phyloP scores from a whole-genome alignment of 208 protist species.

The Acanthamoeba culbertsoni region DNA sequence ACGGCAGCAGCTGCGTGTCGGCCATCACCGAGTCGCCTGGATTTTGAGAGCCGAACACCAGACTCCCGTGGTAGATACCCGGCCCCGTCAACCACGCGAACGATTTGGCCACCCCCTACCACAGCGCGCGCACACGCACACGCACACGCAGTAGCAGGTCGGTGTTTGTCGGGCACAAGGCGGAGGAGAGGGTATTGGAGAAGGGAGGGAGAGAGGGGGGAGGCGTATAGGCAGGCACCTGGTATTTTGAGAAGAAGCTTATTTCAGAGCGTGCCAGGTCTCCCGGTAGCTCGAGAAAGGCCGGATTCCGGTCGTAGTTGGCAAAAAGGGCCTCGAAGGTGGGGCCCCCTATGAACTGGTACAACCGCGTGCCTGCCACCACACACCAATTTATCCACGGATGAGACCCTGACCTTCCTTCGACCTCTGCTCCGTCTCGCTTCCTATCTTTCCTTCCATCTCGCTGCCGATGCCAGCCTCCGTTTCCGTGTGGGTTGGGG shows the following conservation, averaged over 20 bases:
- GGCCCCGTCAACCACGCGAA: conserved; percentile 81
- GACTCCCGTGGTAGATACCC: conserved; percentile 79
- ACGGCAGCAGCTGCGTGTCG: conserved; percentile 39
- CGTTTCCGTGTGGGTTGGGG: too few relatives aligned
- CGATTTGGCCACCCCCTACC: conserved; percentile 57
- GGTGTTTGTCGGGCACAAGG: too few relatives aligned
- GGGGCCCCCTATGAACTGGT: conserved; percentile 84
- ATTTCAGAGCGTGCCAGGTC: conserved; percentile 60
- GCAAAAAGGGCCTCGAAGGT: conserved; percentile 80
- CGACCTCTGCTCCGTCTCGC: too few relatives aligned
- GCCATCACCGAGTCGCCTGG: conserved; percentile 28
- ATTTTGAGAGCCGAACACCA: conserved; percentile 79
- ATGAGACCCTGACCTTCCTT: too few relatives aligned
- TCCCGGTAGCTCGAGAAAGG: conserved; percentile 67
- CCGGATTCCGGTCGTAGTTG: conserved; percentile 65
- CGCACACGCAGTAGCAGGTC: too few relatives aligned
- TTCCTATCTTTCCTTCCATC: too few relatives aligned
- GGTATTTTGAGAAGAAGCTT: conserved; percentile 70
- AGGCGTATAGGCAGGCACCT: neutral
- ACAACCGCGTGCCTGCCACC: conserved; percentile 74
- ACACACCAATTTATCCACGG: too few relatives aligned
- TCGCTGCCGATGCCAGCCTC: too few relatives aligned
- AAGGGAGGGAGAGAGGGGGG: neutral
- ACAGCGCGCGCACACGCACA: neutral
- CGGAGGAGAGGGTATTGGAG: too few relatives aligned